Conservation (phyloP, 1,284 basidiomycete genomes). For the Puccinia novopanici region DNA sequence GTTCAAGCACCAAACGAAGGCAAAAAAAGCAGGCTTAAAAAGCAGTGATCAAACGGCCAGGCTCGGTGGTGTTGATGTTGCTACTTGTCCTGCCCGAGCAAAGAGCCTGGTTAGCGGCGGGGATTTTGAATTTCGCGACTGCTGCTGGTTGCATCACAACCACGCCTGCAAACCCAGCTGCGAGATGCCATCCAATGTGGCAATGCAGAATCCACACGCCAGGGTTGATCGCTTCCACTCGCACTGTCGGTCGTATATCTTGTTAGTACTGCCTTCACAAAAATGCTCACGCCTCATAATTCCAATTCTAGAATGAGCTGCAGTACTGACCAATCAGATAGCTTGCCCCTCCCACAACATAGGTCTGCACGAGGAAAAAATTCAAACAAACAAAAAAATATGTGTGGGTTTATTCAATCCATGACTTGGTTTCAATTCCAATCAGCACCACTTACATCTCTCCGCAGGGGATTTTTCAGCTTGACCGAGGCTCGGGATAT, state of each 20-base stretch:
- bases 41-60: constrained; percentile 32
- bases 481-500: constrained; percentile 9
- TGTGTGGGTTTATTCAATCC: not conserved
- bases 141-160: constrained; percentile 29
- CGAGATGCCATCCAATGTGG: constrained; percentile 40
- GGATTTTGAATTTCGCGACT: constrained; percentile 14
- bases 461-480: constrained; percentile 31
- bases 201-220: constrained; percentile 44
- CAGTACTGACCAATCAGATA: constrained; percentile 36
- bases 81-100: not conserved
- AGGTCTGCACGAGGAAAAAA: constrained; percentile 31
- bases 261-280: no score
- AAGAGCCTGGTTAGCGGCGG: constrained; percentile 21
- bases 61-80: constrained; percentile 40
- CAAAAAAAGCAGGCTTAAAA: no score
- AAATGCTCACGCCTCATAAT: no score
- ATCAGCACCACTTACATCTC: constrained; percentile 32
- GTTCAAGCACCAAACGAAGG: no score
- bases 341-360: constrained; percentile 42
- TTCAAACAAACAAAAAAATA: no score
- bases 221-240: constrained; percentile 3
- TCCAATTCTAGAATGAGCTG: no score
- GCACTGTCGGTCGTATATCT: not conserved
- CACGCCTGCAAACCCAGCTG: constrained; percentile 37
- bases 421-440: not conserved